Evolutionary conservation across 2,329 filamentous ascomycete genomes (phyloP).

Genomic region (Xylariaceae sp.): DNA sequence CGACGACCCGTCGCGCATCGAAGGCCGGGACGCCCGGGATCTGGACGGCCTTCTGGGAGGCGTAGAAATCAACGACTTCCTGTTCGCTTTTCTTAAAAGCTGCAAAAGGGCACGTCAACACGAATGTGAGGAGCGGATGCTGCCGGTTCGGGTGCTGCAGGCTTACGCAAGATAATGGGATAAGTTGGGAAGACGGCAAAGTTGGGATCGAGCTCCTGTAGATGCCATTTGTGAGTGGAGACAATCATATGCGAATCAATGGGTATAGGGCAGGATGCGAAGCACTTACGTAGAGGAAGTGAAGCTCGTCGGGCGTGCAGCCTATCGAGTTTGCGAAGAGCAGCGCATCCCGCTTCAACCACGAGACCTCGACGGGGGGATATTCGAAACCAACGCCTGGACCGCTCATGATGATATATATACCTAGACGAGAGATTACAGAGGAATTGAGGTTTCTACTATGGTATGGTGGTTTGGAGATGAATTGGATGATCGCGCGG

Average conservation of each 20-base stretch:
- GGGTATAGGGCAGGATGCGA: neutral
- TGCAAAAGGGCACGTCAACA: slow-evolving; percentile 24
- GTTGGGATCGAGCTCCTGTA: slow-evolving; percentile 76
- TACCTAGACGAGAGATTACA: neutral
- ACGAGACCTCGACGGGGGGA: slow-evolving; percentile 69
- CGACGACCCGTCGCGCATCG: slow-evolving; percentile 69
- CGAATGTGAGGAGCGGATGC: neutral
- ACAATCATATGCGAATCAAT: neutral
- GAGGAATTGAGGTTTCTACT: neutral
- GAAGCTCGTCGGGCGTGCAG: slow-evolving; percentile 77
- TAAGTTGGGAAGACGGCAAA: slow-evolving; percentile 90
- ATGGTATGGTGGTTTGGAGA: neutral
- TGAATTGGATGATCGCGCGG: neutral
- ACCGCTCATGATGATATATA: slow-evolving; percentile 37
- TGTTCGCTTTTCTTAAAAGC: slow-evolving; percentile 73
- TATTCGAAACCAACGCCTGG: slow-evolving; percentile 74
- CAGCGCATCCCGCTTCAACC: slow-evolving; percentile 82
- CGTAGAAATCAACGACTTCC: slow-evolving; percentile 84
- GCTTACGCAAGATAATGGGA: slow-evolving; percentile 69
- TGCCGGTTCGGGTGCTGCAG: neutral
- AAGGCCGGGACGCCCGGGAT: slow-evolving; percentile 76
- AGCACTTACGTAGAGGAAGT: slow-evolving; percentile 73
- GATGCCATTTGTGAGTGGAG: slow-evolving; percentile 8
- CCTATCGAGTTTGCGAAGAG: slow-evolving; percentile 91
- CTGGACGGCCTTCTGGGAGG: slow-evolving; percentile 57